Evolutionary conservation across 2,329 filamentous ascomycete genomes (phyloP), one percentile per base, ranked within the genome.

Genomic region (Fusarium burgessii): DNA sequence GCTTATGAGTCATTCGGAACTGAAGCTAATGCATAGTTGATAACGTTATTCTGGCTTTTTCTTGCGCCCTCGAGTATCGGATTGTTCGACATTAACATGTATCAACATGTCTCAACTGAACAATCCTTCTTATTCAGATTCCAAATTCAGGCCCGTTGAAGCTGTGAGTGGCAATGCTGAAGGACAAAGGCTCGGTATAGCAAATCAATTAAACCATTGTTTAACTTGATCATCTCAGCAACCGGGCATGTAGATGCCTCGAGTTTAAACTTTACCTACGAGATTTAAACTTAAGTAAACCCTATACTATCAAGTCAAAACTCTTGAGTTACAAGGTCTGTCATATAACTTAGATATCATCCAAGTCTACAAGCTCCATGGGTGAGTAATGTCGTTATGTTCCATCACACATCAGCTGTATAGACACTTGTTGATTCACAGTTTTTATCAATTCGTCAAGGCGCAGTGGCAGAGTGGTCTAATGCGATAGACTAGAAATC

Each of bases 401-500:
- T 6, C 14, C 18, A 4, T 0, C 0, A 1, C 1, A 2, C 0
- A 1, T 1, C 1, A 9, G 18, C 10, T 2, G 1, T 55, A 67
- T 66, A 67, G 2, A 3, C 0, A 0, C 2, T 0, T 5, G 25
- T 17, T 1, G 1, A 3, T 9, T 6, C 4, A 0, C 0, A 0
- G 0, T 1, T 3, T 5, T 4, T 5, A 67, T 59, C 45, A 71
- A 68, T 66, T 50, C 65, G 7, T 3, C 17, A 47, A 73, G 73
- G 73, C 73, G 65, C 66, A 63, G 73, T 75, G 73, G 73, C 73
- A 75, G 73, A 75, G 73, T 75, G 73, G 73, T 75, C 72, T 75
- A 75, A 75, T 75, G 73, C 73, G 73, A 71, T 71, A 75, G 73
- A 75, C 73, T 75, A 75, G 73, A 75, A 75, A 75, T 75, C 73